Percentiles rank a stretch among this genome's conserved stretches.
Conservation (phyloP, 305 asterid species). For the Fraxinus platypoda region DNA sequence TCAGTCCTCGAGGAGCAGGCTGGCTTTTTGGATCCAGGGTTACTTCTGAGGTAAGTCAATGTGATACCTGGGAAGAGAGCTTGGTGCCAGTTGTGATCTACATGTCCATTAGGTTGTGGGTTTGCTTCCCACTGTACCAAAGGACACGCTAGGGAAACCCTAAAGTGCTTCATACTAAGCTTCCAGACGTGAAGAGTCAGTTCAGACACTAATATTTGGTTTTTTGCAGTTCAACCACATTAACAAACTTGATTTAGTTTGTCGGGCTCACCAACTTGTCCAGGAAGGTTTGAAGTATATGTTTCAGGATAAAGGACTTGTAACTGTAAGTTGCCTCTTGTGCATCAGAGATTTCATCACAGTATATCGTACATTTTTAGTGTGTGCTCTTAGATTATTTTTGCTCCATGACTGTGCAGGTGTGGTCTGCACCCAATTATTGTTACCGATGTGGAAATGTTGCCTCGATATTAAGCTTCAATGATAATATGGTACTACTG, state of each 20-base stretch:
- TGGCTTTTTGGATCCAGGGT: constrained; percentile 99
- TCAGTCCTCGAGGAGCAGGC: constrained; percentile 99
- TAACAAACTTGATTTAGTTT: constrained; percentile 89
- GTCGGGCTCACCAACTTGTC: constrained; percentile 99
- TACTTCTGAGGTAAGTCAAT: constrained; percentile 73
- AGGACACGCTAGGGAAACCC: neutral
- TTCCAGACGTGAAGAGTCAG: neutral
- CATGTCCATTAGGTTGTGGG: neutral
- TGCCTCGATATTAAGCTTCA: constrained; percentile 95
- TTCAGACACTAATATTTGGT: neutral
- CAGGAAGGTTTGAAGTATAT: constrained; percentile 98
- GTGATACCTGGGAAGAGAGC: neutral
- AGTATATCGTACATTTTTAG: neutral
- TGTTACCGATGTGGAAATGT: constrained; percentile 99
- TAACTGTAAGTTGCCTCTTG: constrained; percentile 69
- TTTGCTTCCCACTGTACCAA: neutral
- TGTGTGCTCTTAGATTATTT: neutral
- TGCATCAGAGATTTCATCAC: neutral
- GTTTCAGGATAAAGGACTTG: constrained; percentile 99
- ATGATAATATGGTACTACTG: constrained; percentile 82
- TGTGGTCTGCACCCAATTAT: constrained; percentile 98
- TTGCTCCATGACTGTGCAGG: constrained; percentile 49
- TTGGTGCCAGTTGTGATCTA: neutral
- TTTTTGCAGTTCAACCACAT: constrained; percentile 87
- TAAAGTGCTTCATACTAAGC: neutral